Conservation (phyloP, 2,329 filamentous ascomycete species). For the Lachnellula hyalina region DNA sequence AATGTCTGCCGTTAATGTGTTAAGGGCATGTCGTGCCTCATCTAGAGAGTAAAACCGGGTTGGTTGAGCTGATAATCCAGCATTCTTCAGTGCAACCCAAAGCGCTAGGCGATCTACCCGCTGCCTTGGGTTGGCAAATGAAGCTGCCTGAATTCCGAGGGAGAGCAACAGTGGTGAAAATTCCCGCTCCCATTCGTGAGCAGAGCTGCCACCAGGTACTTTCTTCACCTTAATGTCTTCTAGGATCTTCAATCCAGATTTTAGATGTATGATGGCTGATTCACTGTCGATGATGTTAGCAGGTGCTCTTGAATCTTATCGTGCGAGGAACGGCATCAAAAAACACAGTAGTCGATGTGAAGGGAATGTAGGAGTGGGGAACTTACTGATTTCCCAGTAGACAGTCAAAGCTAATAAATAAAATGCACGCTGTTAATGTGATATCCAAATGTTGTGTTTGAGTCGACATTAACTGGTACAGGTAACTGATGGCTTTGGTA, state of each 20-base stretch:
- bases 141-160: slow-evolving; percentile 25
- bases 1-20: slow-evolving; percentile 49
- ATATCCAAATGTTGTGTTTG: slow-evolving; percentile 25
- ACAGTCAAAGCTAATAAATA: slow-evolving; percentile 60
- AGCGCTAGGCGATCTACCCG: slow-evolving; percentile 17
- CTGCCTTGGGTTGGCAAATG: slow-evolving; percentile 24
- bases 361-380: neutral
- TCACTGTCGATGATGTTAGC: slow-evolving; percentile 15
- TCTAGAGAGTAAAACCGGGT: slow-evolving; percentile 42
- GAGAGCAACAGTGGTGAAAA: slow-evolving; percentile 23
- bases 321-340: no score
- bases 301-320: neutral
- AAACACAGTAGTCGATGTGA: neutral
- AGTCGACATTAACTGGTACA: slow-evolving; percentile 24
- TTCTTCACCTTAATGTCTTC: slow-evolving; percentile 19
- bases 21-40: slow-evolving; percentile 52
- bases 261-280: slow-evolving; percentile 26
- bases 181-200: slow-evolving; percentile 20
- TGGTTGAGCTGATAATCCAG: slow-evolving; percentile 10
- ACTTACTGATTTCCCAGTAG: slow-evolving; percentile 25
- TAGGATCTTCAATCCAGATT: slow-evolving; percentile 26
- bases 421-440: slow-evolving; percentile 56
- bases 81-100: slow-evolving; percentile 19
- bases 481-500: slow-evolving; percentile 44
- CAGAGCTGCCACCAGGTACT: neutral